Base-by-base conservation (phyloP, 208 protist species). In the Acanthamoeba royreba region DNA sequence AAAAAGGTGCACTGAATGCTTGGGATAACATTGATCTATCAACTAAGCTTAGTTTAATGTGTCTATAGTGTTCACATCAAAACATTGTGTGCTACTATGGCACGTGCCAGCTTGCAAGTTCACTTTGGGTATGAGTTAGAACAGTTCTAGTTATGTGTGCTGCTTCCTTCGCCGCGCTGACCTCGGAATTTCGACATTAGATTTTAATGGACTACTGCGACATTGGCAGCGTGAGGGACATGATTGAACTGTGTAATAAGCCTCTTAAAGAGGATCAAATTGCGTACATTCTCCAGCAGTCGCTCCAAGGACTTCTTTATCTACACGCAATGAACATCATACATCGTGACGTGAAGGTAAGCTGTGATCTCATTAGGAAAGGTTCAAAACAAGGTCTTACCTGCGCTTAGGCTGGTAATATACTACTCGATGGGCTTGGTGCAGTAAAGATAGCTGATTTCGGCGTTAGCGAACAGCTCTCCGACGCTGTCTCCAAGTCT, bases 201-300 rank as follows among this genome's bases (percentile, higher is more conserved):
- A 97, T 97, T 88, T 92, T 97, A 45, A 97, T 97, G 96, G 96
- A 97, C 88, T 97, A 95, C 77, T 97, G 95, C 91, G 92, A 93
- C n/a, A 66, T 87, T 13, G 96, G 96, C 42, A 94, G 91, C n/a
- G 94, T 96, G 35, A 79, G 83, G 33, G 96, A 97, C 91, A 89
- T 96, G 61, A 96, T 96, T 92, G 79, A 90, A 22, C 46, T 96
- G 25, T 92, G 94, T 52, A 92, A 93, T n/a, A 79, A 87, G 40
- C 33, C 88, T 7, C 85, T 97, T 22, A 87, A 91, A 42, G 85
- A 96, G 58, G 89, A 79, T 58, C 90, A 96, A 28, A 96, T 96
- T 46, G 94, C 89, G 33, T 55, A 87, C 4, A 93, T 96, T n/a
- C 79, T 94, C 38, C 52, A 94, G 25, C 55, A 96, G 83, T 66